Percentiles rank a stretch among this genome's conserved stretches.
phyloP scores from a whole-genome alignment of 768 basidiomycete species.

The Sporobolomyces phaffii region DNA sequence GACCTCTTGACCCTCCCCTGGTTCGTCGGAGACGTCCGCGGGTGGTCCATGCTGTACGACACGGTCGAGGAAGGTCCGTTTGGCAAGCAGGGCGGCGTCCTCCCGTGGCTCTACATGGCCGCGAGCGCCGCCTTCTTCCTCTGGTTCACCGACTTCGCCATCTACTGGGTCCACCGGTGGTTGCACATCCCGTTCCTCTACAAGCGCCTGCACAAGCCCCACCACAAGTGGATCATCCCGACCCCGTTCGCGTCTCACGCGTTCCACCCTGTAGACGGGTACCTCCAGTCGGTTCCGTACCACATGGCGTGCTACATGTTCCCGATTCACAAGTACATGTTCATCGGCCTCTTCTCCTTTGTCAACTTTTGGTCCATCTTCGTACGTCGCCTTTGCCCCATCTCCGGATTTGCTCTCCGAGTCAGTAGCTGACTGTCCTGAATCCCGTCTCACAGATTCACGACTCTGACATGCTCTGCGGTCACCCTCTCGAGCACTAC shows the following conservation, averaged over 20 bases:
- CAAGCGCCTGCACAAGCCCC: slow-evolving; percentile 90
- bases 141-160: slow-evolving; percentile 80
- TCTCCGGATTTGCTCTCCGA: neutral
- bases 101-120: slow-evolving; percentile 39
- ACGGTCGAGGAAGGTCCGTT: slow-evolving; percentile 60
- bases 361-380: slow-evolving; percentile 94
- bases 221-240: slow-evolving; percentile 97
- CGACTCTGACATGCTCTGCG: slow-evolving; percentile 97
- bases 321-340: slow-evolving; percentile 78
- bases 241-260: slow-evolving; percentile 97
- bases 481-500: slow-evolving; percentile 72
- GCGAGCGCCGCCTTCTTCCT: slow-evolving; percentile 53
- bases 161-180: slow-evolving; percentile 95
- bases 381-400: slow-evolving; percentile 50
- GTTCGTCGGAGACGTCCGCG: slow-evolving; percentile 88
- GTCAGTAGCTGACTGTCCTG: neutral
- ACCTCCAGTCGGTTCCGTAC: slow-evolving; percentile 87
- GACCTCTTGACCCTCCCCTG: slow-evolving; percentile 79
- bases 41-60: slow-evolving; percentile 72
- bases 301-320: slow-evolving; percentile 85
- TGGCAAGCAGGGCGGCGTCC: slow-evolving; percentile 37
- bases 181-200: slow-evolving; percentile 80
- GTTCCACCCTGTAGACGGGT: slow-evolving; percentile 95
- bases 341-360: slow-evolving; percentile 76
- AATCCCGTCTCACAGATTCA: slow-evolving; percentile 66